Base-by-base conservation (phyloP, 2,329 filamentous ascomycete species). In the Fusarium vanettenii region DNA sequence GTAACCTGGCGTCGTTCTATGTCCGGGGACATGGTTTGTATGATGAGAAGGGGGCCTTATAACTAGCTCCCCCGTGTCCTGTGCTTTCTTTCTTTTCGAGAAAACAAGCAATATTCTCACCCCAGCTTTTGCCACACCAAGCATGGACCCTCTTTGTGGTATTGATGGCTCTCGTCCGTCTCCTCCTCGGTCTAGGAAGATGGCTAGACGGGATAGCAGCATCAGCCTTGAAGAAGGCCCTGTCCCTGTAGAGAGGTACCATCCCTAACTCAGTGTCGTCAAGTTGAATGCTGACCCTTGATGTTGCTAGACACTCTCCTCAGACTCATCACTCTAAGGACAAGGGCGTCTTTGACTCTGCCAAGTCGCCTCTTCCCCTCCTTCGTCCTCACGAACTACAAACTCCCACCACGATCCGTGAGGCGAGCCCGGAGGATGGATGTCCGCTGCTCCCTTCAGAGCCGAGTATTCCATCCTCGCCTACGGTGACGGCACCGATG, bases 211-310 rank as follows among this genome's bases (percentile, higher is more conserved):
- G 6, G 67, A 66, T 29, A 77, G 72, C 13, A 79, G 77, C 65
- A 76, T 79, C 48, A 75, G 69, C 48, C 77, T 79, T 6, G 75
- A 79, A n/a, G 72, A 67, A 7, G 33, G 35, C 10, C 33, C 56
- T 20, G 64, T 50, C 20, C 33, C 60, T 16, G 43, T 57, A 31
- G 33, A 66, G 25, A 25, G 59, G 74, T 77, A 67, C 62, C 20
- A 55, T 18, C 7, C 6, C 13, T 5, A 5, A 22, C 3, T 3
- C 48, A 31, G 48, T 18, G 45, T 18, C 33, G 20, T 29, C 5
- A 2, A 18, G 4, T 6, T 41, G 31, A 6, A 33, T 25, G 37
- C 73, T 74, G 56, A 77, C 39, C 13, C 6, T 5, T 8, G 4
- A 5, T 43, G n/a, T 5, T 33, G 5, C 3, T 10, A 77, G 75